Conservation (phyloP, 2,329 filamentous ascomycete species). For the Colletotrichum aenigma region DNA sequence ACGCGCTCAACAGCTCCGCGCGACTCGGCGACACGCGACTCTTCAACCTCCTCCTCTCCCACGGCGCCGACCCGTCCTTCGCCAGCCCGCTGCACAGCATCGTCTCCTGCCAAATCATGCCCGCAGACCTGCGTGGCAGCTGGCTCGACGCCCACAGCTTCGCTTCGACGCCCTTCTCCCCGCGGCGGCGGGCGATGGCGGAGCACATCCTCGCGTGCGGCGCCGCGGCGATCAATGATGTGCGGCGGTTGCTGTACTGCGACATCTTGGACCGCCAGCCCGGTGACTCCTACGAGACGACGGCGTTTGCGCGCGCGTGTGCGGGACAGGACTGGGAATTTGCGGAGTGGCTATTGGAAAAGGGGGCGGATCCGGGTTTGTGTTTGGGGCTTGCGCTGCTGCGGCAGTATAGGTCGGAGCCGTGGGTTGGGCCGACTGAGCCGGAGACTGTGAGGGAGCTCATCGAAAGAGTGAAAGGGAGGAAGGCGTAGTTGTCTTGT, state of each 20-base stretch:
- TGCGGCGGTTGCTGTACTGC: neutral
- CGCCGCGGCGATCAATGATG: neutral
- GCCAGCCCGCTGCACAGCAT: neutral
- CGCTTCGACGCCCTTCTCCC: rapidly evolving
- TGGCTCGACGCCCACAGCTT: neutral
- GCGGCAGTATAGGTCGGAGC: neutral
- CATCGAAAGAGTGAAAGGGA: neutral
- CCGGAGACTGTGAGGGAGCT: neutral
- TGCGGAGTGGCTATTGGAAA: neutral
- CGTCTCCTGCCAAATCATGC: neutral
- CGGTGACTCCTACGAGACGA: neutral
- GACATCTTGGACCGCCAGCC: neutral
- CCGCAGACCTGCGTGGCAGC: neutral
- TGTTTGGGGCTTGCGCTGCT: neutral
- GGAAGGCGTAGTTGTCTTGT: neutral
- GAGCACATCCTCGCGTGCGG: neutral
- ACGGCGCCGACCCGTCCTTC: neutral
- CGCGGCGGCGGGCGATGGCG: neutral
- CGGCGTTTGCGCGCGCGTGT: neutral
- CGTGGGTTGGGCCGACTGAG: neutral
- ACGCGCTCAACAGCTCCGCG: neutral
- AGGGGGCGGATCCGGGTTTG: neutral
- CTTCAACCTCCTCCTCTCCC: neutral
- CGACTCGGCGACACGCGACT: neutral
- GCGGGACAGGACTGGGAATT: neutral